Base-by-base conservation (phyloP, 75 land plant genomes). In the Adiantum capillusveneris region DNA sequence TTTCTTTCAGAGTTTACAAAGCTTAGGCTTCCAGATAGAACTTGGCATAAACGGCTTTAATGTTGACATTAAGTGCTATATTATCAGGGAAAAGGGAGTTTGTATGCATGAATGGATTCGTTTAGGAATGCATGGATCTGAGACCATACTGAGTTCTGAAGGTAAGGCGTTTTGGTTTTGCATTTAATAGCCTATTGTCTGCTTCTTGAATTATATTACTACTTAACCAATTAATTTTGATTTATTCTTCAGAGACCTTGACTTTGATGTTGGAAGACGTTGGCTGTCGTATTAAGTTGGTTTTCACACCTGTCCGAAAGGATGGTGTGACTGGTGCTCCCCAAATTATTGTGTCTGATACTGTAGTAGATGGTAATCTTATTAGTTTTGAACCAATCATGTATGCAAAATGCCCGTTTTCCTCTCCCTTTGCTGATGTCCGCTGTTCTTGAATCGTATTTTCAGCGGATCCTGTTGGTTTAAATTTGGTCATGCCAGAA, bases 31-130 rank as follows among this genome's bases (percentile, higher is more conserved):
- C 29, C 44, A n/a, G n/a, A n/a, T n/a, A n/a, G n/a, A n/a, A n/a
- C n/a, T n/a, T n/a, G n/a, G n/a, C n/a, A n/a, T n/a, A n/a, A n/a
- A n/a, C n/a, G n/a, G n/a, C n/a, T n/a, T n/a, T n/a, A n/a, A n/a
- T n/a, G n/a, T n/a, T n/a, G n/a, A n/a, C n/a, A n/a, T n/a, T n/a
- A n/a, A n/a, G n/a, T n/a, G n/a, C n/a, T n/a, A n/a, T n/a, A n/a
- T n/a, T n/a, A 3, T 18, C 76, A 88, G 97, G 70, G 81, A 71
- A 28, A 72, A 60, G 65, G 91, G 97, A 54, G 36, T 58, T 48
- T 91, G 97, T 52, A 63, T 42, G 18, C 64, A 75, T 64, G 88
- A 87, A 62, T 91, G 97, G 97, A 70, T 71, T 56, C 65, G 85
- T 25, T 53, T 80, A 37, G 74, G 65, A 16, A 56, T 44, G 29